phyloP scores from a whole-genome alignment of 1,284 basidiomycete species.

The Salmacisia buchloeana region DNA sequence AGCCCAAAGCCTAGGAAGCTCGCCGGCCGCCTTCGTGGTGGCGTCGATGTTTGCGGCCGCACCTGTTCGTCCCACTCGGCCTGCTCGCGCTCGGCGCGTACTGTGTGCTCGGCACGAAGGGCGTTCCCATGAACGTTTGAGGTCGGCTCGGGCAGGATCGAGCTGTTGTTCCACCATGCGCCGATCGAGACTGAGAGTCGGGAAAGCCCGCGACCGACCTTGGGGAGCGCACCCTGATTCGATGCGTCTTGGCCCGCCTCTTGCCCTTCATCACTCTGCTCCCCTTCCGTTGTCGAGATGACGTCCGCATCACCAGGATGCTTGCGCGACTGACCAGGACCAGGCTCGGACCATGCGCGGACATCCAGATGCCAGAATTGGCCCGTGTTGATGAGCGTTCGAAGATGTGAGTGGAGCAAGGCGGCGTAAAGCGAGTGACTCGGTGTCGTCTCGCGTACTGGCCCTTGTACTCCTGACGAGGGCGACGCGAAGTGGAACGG shows the following conservation, averaged over 20 bases:
- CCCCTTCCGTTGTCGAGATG: no score
- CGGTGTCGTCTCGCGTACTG: neutral
- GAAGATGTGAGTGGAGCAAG: neutral
- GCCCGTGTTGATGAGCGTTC: neutral
- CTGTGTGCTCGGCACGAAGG: no score
- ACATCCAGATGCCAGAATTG: neutral
- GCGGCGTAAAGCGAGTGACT: neutral
- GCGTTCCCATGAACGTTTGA: no score
- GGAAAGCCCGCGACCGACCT: neutral
- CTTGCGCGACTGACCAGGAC: neutral
- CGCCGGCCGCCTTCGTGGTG: neutral
- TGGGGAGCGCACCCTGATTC: neutral
- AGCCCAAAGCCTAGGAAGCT: no score
- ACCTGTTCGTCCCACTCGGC: neutral
- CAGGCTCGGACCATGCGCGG: neutral
- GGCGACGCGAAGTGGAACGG: neutral
- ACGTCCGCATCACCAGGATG: no score
- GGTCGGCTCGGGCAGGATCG: no score
- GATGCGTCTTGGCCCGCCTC: neutral
- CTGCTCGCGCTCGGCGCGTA: neutral
- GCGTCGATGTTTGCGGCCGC: neutral
- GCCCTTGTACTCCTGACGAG: neutral
- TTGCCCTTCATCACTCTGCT: neutral
- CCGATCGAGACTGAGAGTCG: neutral
- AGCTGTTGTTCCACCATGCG: neutral